phyloP scores from a whole-genome alignment of 2,329 filamentous ascomycete genomes.

The Monosporascus sp. region DNA sequence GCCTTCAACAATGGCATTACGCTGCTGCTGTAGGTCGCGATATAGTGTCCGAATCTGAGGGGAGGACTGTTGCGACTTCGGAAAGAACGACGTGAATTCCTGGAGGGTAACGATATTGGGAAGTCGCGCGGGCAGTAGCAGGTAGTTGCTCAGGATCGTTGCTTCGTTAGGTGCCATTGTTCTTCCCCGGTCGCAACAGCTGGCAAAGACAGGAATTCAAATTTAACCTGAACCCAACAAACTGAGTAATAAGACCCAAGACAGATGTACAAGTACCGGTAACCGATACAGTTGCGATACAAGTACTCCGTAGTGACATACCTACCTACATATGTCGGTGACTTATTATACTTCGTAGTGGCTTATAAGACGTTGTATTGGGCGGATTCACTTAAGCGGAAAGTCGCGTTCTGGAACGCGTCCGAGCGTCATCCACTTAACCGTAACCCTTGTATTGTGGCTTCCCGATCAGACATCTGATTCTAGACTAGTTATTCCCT shows the following conservation, averaged over 20 bases:
- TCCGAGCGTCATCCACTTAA: neutral
- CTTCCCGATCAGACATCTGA: neutral
- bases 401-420: neutral
- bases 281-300: no score
- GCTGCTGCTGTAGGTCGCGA: conserved; percentile 71
- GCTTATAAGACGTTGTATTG: neutral
- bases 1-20: conserved; percentile 61
- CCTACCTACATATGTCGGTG: no score
- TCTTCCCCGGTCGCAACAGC: neutral
- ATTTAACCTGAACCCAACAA: no score
- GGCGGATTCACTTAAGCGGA: neutral
- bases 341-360: no score
- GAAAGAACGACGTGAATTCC: conserved; percentile 74
- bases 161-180: conserved; percentile 70
- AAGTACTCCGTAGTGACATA: no score
- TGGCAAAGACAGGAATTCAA: no score
- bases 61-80: conserved; percentile 58
- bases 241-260: no score
- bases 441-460: neutral
- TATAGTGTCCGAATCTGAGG: conserved; percentile 68
- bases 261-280: no score
- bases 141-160: conserved; percentile 70
- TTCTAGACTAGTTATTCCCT: neutral
- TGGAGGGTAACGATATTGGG: conserved; percentile 67
- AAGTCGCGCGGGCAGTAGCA: conserved; percentile 70